Evolutionary conservation across 2,329 filamentous ascomycete species (phyloP), one percentile per base, ranked within the genome.

Genomic region (Colletotrichum noveboracense): DNA sequence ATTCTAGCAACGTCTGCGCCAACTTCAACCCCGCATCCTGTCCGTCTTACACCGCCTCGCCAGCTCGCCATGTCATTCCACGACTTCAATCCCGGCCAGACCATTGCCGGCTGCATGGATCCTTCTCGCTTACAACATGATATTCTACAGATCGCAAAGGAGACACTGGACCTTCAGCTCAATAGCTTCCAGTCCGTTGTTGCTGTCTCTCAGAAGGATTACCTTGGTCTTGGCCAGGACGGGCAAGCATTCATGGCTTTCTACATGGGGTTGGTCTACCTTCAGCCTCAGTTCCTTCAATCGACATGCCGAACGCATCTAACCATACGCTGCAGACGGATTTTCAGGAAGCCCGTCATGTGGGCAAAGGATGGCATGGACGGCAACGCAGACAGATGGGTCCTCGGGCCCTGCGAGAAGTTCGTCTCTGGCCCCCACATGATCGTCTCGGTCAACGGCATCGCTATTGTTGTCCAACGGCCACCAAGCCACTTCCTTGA

Each of bases 321-420:
- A 21, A 75, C n/a, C 7, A 9, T 30, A 6, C 28, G 26, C 16
- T 21, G n/a, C 58, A 75, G 73, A 5, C 73, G 73, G 6, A 36
- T 73, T 18, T 28, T 73, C 12, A 60, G 43, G 24, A 67, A 75
- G 36, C 56, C 52, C 6, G 73, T 75, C 70, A 75, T 75, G 70
- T 75, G 73, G 73, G 73, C 66, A 6, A 75, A 75, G 21, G 73
- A 75, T 34, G 73, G 73, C 34, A 67, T 75, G 64, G 30, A 66
- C 26, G 34, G 13, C 34, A 73, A 36, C n/a, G 26, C 36, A 13
- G 64, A 75, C 58, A 64, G 73, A 68, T 75, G 73, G 73, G n/a
- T 75, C n/a, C 73, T 75, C 26, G 73, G 73, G 7, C 73, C 73
- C 9, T 64, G 70, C 38, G 56, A 61, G 14, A 62, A 38, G 16